A percentile compares a stretch with the other conserved stretches of the same genome.
Conservation (phyloP, 176 grass and related monocot species). For the Phragmites australis region DNA sequence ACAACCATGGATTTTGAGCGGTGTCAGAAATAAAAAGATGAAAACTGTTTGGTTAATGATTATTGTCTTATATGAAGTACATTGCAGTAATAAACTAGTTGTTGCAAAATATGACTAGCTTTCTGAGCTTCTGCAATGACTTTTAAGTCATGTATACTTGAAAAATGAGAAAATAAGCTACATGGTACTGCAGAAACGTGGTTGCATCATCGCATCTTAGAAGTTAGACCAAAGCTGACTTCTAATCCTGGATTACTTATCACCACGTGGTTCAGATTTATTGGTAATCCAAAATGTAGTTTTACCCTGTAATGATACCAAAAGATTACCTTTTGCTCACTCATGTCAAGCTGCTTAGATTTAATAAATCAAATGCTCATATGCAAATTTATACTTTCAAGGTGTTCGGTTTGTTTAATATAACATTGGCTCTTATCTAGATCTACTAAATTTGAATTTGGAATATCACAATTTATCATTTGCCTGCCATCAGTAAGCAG, state of each 20-base stretch:
- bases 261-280: background rate
- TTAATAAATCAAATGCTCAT: background rate
- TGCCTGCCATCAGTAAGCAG: background rate
- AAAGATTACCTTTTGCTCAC: background rate
- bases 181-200: background rate
- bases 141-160: background rate
- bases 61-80: background rate
- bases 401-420: conserved; percentile 11
- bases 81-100: background rate
- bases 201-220: background rate
- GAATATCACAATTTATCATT: conserved; percentile 10
- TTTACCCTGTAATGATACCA: background rate
- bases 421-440: background rate
- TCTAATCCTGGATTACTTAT: background rate
- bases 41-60: background rate
- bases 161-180: conserved; percentile 8
- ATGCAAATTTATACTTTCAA: background rate
- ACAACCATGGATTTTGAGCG: background rate
- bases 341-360: conserved; percentile 4
- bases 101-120: background rate
- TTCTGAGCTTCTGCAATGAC: background rate
- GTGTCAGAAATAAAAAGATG: background rate
- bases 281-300: background rate
- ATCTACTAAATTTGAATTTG: background rate
- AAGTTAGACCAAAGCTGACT: background rate